Conservation (phyloP, 257 asterid species). For the Petunia secreta region DNA sequence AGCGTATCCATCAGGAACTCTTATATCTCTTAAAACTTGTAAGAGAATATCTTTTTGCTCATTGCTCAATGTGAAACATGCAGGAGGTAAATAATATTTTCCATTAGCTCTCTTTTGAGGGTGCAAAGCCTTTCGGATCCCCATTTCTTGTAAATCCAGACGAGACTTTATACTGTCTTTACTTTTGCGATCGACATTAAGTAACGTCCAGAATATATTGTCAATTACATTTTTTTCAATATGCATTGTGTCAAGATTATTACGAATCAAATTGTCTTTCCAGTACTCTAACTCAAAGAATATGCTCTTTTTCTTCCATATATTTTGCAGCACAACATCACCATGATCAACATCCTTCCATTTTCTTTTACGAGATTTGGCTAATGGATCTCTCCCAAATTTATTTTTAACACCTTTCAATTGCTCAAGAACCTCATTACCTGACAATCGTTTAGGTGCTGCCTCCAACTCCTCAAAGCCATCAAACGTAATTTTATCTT, state of each 20-base stretch:
- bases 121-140: neutral
- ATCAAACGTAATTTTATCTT: neutral
- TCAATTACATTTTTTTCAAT: conserved; percentile 23
- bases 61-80: neutral
- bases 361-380: neutral
- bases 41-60: neutral
- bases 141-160: conserved; percentile 23
- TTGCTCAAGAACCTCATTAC: neutral
- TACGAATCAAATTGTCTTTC: conserved; percentile 5
- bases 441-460: neutral
- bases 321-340: neutral
- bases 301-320: conserved; percentile 25
- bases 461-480: neutral
- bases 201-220: neutral
- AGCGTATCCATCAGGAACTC: conserved; percentile 17
- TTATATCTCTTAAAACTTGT: conserved; percentile 1
- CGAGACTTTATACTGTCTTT: conserved; percentile 20
- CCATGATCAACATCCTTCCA: neutral
- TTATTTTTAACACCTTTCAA: neutral
- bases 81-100: conserved; percentile 1
- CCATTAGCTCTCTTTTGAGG: neutral
- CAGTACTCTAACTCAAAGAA: conserved; percentile 32
- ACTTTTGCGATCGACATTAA: neutral
- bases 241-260: conserved; percentile 28
- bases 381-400: neutral